Evolutionary conservation across 192 early-diverging fungal species (phyloP), one percentile per base, ranked within the genome.

Genomic region (Ambispora gerdemannii): DNA sequence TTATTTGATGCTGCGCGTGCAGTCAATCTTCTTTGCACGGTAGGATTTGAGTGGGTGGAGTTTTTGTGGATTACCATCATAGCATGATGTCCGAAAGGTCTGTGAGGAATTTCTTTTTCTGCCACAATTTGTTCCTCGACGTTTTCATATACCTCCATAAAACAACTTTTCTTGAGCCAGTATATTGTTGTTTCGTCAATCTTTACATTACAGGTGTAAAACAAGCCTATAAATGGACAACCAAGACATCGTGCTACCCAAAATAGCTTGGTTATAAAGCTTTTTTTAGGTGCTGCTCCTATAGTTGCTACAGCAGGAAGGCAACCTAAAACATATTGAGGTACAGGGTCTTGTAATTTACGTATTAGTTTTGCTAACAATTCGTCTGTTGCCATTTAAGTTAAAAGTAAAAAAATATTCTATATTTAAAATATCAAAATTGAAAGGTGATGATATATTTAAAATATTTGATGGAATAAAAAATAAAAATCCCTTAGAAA

Each of bases 161-260:
- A 19, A 28, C 0, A 0, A 24, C n/a, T 28, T 20, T 51, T 30
- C 2, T 52, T 67, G 49, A 2, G 6, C 17, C 2, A 33, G 35
- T 67, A 67, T 33, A 31, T 51, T 1, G 31, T 19, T 0, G n/a
- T n/a, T n/a, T n/a, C 47, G 47, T n/a, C n/a, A n/a, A n/a, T n/a
- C n/a, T n/a, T n/a, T n/a, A n/a, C n/a, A n/a, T n/a, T n/a, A n/a
- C n/a, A n/a, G n/a, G n/a, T n/a, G n/a, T n/a, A n/a, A n/a, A n/a
- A n/a, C n/a, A n/a, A n/a, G n/a, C n/a, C n/a, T 4, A 33, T 51
- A 15, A 66, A 66, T 28, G 63, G 63, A 8, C 27, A 67, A 7
- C 49, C 64, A 3, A 66, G 30, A 34, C 47, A 52, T 34, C 25
- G 13, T 0, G 52, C 30, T 32, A 32, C 7, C 30, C 50, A 31